Conservation (phyloP, 2,329 filamentous ascomycete genomes). For the Cyanodermella asteris region DNA sequence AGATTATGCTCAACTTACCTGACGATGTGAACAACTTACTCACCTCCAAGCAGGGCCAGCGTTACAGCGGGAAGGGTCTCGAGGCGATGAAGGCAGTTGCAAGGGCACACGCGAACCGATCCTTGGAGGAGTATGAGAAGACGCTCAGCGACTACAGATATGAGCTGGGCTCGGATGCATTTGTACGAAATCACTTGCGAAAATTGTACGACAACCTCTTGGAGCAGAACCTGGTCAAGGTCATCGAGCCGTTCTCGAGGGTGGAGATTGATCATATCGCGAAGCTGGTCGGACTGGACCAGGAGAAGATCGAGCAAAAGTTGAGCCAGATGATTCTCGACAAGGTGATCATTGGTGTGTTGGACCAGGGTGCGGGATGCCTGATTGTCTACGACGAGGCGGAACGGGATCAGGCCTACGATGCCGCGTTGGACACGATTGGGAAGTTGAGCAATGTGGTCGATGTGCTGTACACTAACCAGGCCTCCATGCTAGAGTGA, state of each 20-base stretch:
- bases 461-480: slow-evolving; percentile 92
- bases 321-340: slow-evolving; percentile 98
- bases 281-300: slow-evolving; percentile 92
- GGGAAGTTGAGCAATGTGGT: slow-evolving; percentile 95
- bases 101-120: slow-evolving; percentile 83
- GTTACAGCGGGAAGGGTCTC: slow-evolving; percentile 85
- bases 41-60: slow-evolving; percentile 86
- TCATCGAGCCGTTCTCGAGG: slow-evolving; percentile 93
- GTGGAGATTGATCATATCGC: slow-evolving; percentile 95
- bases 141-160: slow-evolving; percentile 77
- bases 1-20: slow-evolving; percentile 95
- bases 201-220: slow-evolving; percentile 95
- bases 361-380: slow-evolving; percentile 94
- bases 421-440: slow-evolving; percentile 81
- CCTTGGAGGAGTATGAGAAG: slow-evolving; percentile 89
- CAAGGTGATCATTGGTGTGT: slow-evolving; percentile 91
- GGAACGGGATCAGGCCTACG: slow-evolving; percentile 79
- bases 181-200: slow-evolving; percentile 91
- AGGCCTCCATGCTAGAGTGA: slow-evolving; percentile 85
- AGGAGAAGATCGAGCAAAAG: slow-evolving; percentile 92
- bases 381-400: slow-evolving; percentile 94
- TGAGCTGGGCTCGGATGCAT: slow-evolving; percentile 82
- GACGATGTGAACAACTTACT: slow-evolving; percentile 93
- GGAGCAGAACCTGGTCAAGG: slow-evolving; percentile 98
- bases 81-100: slow-evolving; percentile 99